Percentiles rank a stretch among this genome's conserved stretches.
phyloP scores from a whole-genome alignment of 352 stramenopile genomes.

The Phytophthora pseudosyringae region DNA sequence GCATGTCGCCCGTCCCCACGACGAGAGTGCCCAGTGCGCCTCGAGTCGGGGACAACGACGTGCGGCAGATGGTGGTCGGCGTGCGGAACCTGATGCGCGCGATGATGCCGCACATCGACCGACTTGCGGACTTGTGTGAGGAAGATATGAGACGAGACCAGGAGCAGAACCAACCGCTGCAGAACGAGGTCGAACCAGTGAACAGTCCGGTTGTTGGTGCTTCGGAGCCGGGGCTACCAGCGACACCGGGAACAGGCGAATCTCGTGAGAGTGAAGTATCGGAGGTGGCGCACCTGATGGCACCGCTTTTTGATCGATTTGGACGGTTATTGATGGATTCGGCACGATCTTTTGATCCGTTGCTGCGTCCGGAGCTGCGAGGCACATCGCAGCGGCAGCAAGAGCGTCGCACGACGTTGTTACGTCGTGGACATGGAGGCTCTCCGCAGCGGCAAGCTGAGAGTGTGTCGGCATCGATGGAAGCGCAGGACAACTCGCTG shows the following conservation, averaged over 20 bases:
- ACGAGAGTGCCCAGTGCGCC: slow-evolving; percentile 66
- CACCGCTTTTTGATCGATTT: slow-evolving; percentile 83
- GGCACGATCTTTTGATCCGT: slow-evolving; percentile 58
- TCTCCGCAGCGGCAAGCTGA: slow-evolving; percentile 17
- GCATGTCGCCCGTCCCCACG: slow-evolving; percentile 64
- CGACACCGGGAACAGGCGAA: slow-evolving; percentile 1
- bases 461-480: slow-evolving; percentile 29
- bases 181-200: background rate
- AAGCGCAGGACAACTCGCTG: slow-evolving; percentile 54
- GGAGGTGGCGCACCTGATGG: slow-evolving; percentile 72
- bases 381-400: slow-evolving; percentile 45
- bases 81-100: slow-evolving; percentile 74
- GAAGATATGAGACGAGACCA: slow-evolving; percentile 31
- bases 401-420: slow-evolving; percentile 26
- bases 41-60: slow-evolving; percentile 44
- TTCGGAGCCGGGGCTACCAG: background rate
- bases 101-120: slow-evolving; percentile 75
- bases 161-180: background rate
- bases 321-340: slow-evolving; percentile 79
- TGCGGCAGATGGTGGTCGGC: slow-evolving; percentile 58
- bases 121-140: slow-evolving; percentile 68
- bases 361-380: slow-evolving; percentile 63
- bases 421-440: slow-evolving; percentile 22
- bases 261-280: slow-evolving; percentile 47
- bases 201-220: background rate